phyloP scores from a whole-genome alignment of 2,329 filamentous ascomycete genomes.

The Aureobasidium zeae region DNA sequence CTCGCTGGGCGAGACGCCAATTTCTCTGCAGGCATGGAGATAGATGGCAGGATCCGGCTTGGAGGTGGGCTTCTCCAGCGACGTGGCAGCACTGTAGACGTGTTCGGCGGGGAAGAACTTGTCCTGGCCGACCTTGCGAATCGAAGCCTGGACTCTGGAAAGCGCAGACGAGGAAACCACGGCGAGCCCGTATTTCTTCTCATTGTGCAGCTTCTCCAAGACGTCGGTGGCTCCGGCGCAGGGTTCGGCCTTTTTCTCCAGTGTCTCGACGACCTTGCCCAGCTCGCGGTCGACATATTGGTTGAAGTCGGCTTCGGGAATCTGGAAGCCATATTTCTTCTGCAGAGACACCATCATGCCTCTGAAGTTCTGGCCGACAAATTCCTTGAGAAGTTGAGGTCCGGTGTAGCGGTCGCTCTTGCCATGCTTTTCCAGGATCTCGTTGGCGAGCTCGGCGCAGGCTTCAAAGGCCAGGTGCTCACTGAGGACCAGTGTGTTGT shows the following conservation, averaged over 20 bases:
- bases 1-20: constrained; percentile 63
- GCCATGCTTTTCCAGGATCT: constrained; percentile 61
- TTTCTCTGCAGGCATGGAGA: constrained; percentile 61
- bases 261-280: constrained; percentile 72
- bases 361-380: constrained; percentile 90
- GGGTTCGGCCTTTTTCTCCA: constrained; percentile 47
- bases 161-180: constrained; percentile 77
- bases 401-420: constrained; percentile 65
- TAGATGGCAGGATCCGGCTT: constrained; percentile 92
- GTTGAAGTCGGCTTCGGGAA: constrained; percentile 60
- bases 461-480: constrained; percentile 87
- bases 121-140: constrained; percentile 70
- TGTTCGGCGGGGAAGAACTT: constrained; percentile 68
- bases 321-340: constrained; percentile 63
- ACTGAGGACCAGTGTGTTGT: constrained; percentile 90
- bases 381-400: constrained; percentile 69
- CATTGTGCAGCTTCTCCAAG: constrained; percentile 54
- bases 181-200: constrained; percentile 49
- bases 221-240: constrained; percentile 30
- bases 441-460: constrained; percentile 80
- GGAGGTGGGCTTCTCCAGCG: constrained; percentile 67
- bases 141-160: constrained; percentile 64
- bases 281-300: constrained; percentile 68
- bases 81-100: constrained; percentile 75
- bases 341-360: constrained; percentile 77